Evolutionary conservation across 1,139 yeast species (phyloP).

Genomic region (Tardiomyces blankii): DNA sequence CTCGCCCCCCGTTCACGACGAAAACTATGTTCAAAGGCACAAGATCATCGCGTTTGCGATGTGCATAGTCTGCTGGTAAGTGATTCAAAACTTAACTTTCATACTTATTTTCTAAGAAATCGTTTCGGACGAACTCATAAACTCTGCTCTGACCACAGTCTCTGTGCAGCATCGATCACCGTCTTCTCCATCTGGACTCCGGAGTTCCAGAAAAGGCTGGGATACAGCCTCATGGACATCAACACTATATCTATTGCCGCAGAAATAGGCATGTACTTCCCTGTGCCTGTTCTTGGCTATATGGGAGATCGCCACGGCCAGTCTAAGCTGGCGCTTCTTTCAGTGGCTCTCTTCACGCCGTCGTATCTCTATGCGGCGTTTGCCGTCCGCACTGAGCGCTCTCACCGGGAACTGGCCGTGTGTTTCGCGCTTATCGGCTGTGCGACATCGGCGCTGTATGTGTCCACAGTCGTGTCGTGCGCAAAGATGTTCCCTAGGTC

Average conservation of each 20-base stretch:
- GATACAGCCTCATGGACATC: constrained; percentile 58
- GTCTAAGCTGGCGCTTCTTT: constrained; percentile 51
- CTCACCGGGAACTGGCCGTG: constrained; percentile 14
- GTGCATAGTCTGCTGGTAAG: constrained; percentile 12
- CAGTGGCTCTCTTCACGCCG: constrained; percentile 58
- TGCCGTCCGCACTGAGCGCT: constrained; percentile 6
- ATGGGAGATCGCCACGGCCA: constrained; percentile 83
- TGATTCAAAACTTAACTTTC: no score
- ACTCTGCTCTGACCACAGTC: constrained; percentile 14
- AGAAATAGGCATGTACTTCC: constrained; percentile 74
- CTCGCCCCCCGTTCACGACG: background rate
- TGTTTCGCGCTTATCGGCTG: constrained; percentile 54
- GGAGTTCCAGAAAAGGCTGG: constrained; percentile 46
- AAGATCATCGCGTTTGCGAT: constrained; percentile 9
- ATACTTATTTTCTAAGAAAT: no score
- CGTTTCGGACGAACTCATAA: no score
- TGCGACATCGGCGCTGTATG: constrained; percentile 73
- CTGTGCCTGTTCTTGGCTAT: constrained; percentile 75
- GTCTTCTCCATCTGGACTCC: constrained; percentile 73
- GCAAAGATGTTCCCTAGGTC: constrained; percentile 68
- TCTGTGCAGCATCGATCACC: constrained; percentile 72
- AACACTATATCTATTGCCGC: constrained; percentile 69
- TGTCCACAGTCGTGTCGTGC: constrained; percentile 69
- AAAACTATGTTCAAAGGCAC: background rate
- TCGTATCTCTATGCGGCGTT: constrained; percentile 49